Conservation (phyloP, 768 basidiomycete species). For the Hygrocybe punicea region DNA sequence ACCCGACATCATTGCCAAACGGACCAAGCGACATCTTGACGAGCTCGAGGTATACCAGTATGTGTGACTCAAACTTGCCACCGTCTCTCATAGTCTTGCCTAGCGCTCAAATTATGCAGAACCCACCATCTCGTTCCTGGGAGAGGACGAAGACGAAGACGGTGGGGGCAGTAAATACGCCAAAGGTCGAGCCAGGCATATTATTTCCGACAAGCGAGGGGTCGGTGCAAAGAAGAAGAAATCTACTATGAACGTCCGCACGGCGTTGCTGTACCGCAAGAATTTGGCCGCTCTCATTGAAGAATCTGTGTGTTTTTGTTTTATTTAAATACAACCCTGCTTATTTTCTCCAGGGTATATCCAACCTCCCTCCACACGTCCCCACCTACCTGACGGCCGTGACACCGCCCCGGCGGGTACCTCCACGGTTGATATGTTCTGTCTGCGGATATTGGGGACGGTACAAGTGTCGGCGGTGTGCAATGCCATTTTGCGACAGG, state of each 20-base stretch:
- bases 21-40: slow-evolving; percentile 73
- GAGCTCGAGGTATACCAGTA: slow-evolving; percentile 67
- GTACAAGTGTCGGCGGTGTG: slow-evolving; percentile 77
- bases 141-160: slow-evolving; percentile 48
- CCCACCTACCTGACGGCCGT: slow-evolving; percentile 72
- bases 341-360: slow-evolving; percentile 49
- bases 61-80: slow-evolving; percentile 9
- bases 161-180: slow-evolving; percentile 44
- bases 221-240: slow-evolving; percentile 67
- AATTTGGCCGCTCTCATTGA: slow-evolving; percentile 69
- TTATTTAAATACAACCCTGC: no score
- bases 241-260: slow-evolving; percentile 75
- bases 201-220: slow-evolving; percentile 78
- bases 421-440: slow-evolving; percentile 73
- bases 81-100: neutral
- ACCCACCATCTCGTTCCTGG: slow-evolving; percentile 43
- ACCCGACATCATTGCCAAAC: slow-evolving; percentile 68
- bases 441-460: slow-evolving; percentile 83
- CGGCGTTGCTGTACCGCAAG: slow-evolving; percentile 80
- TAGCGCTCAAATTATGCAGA: slow-evolving; percentile 80
- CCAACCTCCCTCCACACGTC: slow-evolving; percentile 46
- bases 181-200: slow-evolving; percentile 70
- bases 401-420: slow-evolving; percentile 56
- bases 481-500: slow-evolving; percentile 69
- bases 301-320: slow-evolving; percentile 61